Conservation (phyloP, 169 alveolate genomes). For the Babesia sp. region DNA sequence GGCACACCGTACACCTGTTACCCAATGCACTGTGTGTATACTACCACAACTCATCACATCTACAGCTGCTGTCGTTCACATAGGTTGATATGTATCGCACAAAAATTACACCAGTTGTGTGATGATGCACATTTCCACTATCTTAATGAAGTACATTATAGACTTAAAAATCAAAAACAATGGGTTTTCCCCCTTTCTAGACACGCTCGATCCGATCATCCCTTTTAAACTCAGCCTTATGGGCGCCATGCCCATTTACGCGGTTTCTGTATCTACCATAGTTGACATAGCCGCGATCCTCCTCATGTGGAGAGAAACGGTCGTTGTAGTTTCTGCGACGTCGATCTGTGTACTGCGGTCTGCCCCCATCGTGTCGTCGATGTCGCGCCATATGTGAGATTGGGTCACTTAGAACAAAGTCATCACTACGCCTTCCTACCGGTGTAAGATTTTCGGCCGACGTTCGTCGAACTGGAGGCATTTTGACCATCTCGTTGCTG, state of each 20-base stretch:
- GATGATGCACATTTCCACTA: too few relatives aligned
- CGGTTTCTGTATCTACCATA: conserved; percentile 5
- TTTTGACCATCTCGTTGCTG: too few relatives aligned
- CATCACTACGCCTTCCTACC: too few relatives aligned
- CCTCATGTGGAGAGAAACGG: background rate
- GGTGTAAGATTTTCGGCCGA: too few relatives aligned
- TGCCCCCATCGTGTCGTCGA: conserved; percentile 5
- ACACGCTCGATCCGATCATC: too few relatives aligned
- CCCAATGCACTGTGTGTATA: conserved; percentile 3
- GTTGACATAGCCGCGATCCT: conserved; percentile 3
- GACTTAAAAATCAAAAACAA: too few relatives aligned
- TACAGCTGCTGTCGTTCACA: conserved; percentile 11
- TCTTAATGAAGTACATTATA: too few relatives aligned
- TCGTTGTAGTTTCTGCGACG: background rate
- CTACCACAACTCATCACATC: conserved; percentile 7
- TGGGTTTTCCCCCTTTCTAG: too few relatives aligned
- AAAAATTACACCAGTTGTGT: too few relatives aligned
- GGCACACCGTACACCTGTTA: conserved; percentile 1
- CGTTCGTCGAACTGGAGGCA: too few relatives aligned
- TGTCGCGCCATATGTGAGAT: background rate
- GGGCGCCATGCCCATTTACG: background rate
- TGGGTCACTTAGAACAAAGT: too few relatives aligned
- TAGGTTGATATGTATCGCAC: too few relatives aligned
- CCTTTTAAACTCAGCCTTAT: conserved; percentile 3
- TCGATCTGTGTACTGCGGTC: background rate